A percentile compares a stretch with the other conserved stretches of the same genome.
phyloP scores from a whole-genome alignment of 805 yeast genomes.

The Grigorovia humatica region DNA sequence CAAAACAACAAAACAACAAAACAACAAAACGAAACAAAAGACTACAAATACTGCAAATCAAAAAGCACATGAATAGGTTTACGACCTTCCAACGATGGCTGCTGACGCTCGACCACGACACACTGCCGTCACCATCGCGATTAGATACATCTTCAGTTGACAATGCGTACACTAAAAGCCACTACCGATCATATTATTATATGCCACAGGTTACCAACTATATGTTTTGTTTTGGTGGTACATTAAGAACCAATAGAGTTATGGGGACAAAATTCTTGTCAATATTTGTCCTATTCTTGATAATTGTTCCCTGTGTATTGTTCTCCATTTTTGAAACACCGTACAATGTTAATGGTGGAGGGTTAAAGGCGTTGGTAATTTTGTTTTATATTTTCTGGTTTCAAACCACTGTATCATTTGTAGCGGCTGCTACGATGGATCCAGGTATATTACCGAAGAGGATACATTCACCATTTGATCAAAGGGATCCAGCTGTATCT shows the following conservation, averaged over 20 bases:
- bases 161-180: too few species aligned
- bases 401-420: slow-evolving; percentile 36
- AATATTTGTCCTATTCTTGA: slow-evolving; percentile 26
- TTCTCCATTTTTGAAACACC: slow-evolving; percentile 39
- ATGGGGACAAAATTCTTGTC: slow-evolving; percentile 34
- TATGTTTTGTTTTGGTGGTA: slow-evolving; percentile 55
- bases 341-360: not conserved
- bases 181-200: slow-evolving; percentile 8
- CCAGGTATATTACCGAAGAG: slow-evolving; percentile 66
- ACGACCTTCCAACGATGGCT: not conserved
- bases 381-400: slow-evolving; percentile 51
- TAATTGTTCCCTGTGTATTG: slow-evolving; percentile 40
- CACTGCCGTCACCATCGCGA: too few species aligned
- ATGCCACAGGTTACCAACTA: slow-evolving; percentile 27
- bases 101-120: not conserved
- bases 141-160: too few species aligned
- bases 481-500: slow-evolving; percentile 10
- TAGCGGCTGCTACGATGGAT: slow-evolving; percentile 49
- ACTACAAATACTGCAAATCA: not conserved
- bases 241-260: slow-evolving; percentile 34
- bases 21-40: not conserved
- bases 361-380: slow-evolving; percentile 33
- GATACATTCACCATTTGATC: slow-evolving; percentile 40
- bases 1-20: not conserved
- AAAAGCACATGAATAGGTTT: not conserved